Evolutionary conservation across 2,329 filamentous ascomycete species (phyloP), one percentile per base, ranked within the genome.

Genomic region (Sclerotinia borealis): DNA sequence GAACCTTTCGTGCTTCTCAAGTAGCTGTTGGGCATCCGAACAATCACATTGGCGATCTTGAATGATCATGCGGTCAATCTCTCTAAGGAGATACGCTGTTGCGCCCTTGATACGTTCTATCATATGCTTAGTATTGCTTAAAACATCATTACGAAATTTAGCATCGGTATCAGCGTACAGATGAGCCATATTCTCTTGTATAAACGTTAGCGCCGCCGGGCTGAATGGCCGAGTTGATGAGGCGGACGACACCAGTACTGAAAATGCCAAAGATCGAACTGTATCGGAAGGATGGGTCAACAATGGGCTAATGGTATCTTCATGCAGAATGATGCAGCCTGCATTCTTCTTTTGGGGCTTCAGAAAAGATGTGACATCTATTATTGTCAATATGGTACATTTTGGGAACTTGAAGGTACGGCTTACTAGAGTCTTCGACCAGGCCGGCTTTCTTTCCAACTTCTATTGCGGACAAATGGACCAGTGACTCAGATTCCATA

Each of bases 101-200:
- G 87, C 84, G 29, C 86, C 87, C 68, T 89, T 83, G 5, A 96
- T 78, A 49, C 93, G 86, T 70, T 89, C 87, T 64, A 93, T 85
- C 74, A 98, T 85, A 69, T 88, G 87, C 66, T 91, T 88, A 2
- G 89, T 85, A 66, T 90, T 84, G 29, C 86, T 86, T 31, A 93
- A 81, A 1, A 96, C 81, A 69, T 96, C 91, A 64, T 93, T 89
- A 63, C 95, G 86, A 68, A 93, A 89, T 70, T 93, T 92, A 7
- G 93, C 87, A 73, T 97, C 92, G 0, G 90, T 86, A 67, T 97
- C 93, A 3, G 91, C 85, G 72, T 96, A 89, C 67, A 93, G 85
- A 19, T 87, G 83, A 1, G 84, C 81, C 4, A 98, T 77, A 64
- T 91, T 85, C 39, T 78, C 79, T 60, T 81, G 81, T 2, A 98